Evolutionary conservation across 179 eudicot species (phyloP).

Genomic region (Silene vulgaris): DNA sequence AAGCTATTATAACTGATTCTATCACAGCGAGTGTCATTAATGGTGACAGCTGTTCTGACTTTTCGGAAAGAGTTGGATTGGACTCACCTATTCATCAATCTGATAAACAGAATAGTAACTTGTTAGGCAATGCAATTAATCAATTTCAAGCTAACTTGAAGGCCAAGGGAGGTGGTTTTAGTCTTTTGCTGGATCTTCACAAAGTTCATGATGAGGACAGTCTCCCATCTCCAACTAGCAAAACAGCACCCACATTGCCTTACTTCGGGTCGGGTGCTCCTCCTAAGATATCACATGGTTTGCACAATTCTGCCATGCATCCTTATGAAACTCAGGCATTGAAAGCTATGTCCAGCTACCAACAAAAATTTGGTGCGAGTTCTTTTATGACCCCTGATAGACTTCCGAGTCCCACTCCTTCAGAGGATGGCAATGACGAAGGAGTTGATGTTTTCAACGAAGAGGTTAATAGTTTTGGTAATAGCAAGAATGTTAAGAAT

Average conservation of each 20-base stretch:
- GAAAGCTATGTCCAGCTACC: constrained; percentile 81
- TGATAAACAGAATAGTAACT: constrained; percentile 23
- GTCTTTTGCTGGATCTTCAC: constrained; percentile 78
- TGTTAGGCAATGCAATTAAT: constrained; percentile 29
- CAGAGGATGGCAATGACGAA: constrained; percentile 59
- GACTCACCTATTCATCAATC: constrained; percentile 28
- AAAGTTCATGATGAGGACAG: constrained; percentile 83
- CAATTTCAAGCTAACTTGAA: constrained; percentile 35
- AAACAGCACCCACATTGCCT: constrained; percentile 34
- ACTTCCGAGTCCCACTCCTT: constrained; percentile 98
- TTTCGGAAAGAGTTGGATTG: constrained; percentile 25
- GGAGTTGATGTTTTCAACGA: constrained; percentile 52
- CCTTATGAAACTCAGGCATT: constrained; percentile 82
- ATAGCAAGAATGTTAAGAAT: constrained; percentile 24
- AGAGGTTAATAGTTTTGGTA: constrained; percentile 58
- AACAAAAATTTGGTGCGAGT: constrained; percentile 73
- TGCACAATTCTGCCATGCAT: constrained; percentile 39
- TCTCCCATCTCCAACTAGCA: constrained; percentile 90
- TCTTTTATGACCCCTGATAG: constrained; percentile 49
- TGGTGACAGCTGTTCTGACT: constrained; percentile 29
- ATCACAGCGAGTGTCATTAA: constrained; percentile 35
- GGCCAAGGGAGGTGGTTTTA: constrained; percentile 47
- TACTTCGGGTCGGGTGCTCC: constrained; percentile 36
- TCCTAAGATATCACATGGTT: constrained; percentile 18
- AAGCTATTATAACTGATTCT: constrained; percentile 43